Percentiles rank a stretch among this genome's conserved stretches.
Conservation (phyloP, 2,329 filamentous ascomycete species). For the Teratosphaeriaceae sp. region DNA sequence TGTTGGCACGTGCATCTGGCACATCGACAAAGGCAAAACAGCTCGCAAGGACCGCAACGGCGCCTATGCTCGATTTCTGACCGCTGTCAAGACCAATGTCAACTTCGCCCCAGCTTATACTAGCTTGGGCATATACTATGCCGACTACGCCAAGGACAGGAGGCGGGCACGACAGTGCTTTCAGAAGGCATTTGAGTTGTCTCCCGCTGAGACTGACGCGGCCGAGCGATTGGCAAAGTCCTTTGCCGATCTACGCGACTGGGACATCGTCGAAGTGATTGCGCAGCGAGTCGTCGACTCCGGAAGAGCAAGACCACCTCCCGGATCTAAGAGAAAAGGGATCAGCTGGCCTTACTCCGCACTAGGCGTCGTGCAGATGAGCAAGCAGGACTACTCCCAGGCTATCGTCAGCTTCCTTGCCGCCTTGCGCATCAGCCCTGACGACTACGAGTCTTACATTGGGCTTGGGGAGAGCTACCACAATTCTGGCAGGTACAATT, state of each 20-base stretch:
- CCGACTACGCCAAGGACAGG: slow-evolving; percentile 83
- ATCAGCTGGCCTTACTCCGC: slow-evolving; percentile 96
- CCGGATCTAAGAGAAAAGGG: slow-evolving; percentile 86
- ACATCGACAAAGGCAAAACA: slow-evolving; percentile 64
- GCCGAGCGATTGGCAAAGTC: slow-evolving; percentile 78
- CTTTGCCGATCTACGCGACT: slow-evolving; percentile 87
- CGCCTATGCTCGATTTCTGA: slow-evolving; percentile 77
- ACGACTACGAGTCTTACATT: slow-evolving; percentile 93
- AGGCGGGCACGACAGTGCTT: slow-evolving; percentile 86
- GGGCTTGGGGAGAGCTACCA: slow-evolving; percentile 97
- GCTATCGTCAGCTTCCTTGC: slow-evolving; percentile 90
- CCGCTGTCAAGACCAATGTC: slow-evolving; percentile 76
- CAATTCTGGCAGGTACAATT: slow-evolving; percentile 85
- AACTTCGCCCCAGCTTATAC: slow-evolving; percentile 90
- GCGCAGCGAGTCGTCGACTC: slow-evolving; percentile 88
- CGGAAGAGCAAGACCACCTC: slow-evolving; percentile 83
- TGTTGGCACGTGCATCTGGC: slow-evolving; percentile 81
- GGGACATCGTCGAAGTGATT: slow-evolving; percentile 92
- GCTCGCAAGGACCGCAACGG: slow-evolving; percentile 74
- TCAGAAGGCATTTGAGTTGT: slow-evolving; percentile 92
- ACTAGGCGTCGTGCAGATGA: slow-evolving; percentile 87
- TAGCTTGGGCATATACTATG: slow-evolving; percentile 81
- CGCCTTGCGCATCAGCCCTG: slow-evolving; percentile 72
- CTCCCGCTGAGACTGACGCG: slow-evolving; percentile 74
- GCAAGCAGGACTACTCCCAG: slow-evolving; percentile 82